Conservation (phyloP, 2,329 filamentous ascomycete species). For the Onygenales sp. region DNA sequence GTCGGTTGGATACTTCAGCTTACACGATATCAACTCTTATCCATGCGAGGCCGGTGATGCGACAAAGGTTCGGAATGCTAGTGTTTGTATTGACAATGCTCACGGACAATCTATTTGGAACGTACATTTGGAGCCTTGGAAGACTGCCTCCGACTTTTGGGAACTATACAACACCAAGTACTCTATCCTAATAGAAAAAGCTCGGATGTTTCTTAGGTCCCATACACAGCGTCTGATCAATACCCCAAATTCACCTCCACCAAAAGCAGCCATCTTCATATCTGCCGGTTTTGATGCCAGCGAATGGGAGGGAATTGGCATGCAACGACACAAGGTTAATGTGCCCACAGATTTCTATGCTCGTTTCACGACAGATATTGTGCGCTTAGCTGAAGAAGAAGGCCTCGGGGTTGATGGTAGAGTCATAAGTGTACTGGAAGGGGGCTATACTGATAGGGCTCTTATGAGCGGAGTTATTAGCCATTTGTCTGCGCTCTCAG, state of each 20-base stretch:
- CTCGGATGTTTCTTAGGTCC: conserved; percentile 61
- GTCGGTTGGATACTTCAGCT: conserved; percentile 87
- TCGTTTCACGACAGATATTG: conserved; percentile 75
- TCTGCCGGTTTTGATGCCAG: conserved; percentile 96
- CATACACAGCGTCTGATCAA: conserved; percentile 57
- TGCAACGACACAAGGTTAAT: conserved; percentile 94
- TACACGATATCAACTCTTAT: conserved; percentile 98
- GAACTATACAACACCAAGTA: conserved; percentile 74
- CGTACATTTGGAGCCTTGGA: conserved; percentile 84
- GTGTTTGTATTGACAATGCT: conserved; percentile 85
- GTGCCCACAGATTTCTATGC: conserved; percentile 97
- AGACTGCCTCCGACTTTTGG: conserved; percentile 79
- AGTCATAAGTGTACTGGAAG: conserved; percentile 87
- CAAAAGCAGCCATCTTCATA: conserved; percentile 83
- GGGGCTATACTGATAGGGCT: conserved; percentile 89
- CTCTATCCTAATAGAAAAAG: conserved; percentile 65
- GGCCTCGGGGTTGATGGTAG: conserved; percentile 69
- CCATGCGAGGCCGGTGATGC: conserved; percentile 91
- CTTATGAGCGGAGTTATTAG: conserved; percentile 80
- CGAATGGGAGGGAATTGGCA: conserved; percentile 82
- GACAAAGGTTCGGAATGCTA: conserved; percentile 88
- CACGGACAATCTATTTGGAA: conserved; percentile 96
- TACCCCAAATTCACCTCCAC: conserved; percentile 48
- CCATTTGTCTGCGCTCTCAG: conserved; percentile 74
- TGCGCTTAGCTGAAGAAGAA: conserved; percentile 71